phyloP scores from a whole-genome alignment of 2,329 filamentous ascomycete genomes.

The Periconia macrospinosa region DNA sequence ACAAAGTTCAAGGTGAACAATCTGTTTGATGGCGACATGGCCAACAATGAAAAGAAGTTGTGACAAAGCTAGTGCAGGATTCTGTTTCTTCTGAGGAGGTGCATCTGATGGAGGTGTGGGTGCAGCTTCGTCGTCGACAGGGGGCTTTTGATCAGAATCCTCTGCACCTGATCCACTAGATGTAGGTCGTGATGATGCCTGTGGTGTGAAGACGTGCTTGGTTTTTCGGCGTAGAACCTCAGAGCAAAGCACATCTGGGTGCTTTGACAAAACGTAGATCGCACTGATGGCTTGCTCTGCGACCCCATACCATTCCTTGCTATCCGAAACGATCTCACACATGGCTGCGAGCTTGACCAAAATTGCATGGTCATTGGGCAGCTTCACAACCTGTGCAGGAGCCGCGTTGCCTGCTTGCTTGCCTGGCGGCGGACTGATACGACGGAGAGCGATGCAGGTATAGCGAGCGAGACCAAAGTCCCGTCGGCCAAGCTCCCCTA shows the following conservation, averaged over 20 bases:
- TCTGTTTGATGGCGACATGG: constrained; percentile 97
- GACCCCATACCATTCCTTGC: constrained; percentile 90
- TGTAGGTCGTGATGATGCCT: constrained; percentile 43
- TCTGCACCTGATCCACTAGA: constrained; percentile 35
- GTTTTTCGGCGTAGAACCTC: constrained; percentile 88
- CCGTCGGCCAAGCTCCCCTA: constrained; percentile 75
- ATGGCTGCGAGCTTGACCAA: constrained; percentile 79
- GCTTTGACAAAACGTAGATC: constrained; percentile 91
- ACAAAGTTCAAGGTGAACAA: constrained; percentile 96
- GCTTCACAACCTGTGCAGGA: constrained; percentile 63
- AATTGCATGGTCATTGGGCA: constrained; percentile 91
- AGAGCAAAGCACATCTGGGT: constrained; percentile 90
- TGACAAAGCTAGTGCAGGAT: constrained; percentile 75
- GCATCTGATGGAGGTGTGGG: constrained; percentile 20
- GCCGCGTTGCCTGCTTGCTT: constrained; percentile 68
- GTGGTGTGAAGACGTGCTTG: constrained; percentile 72
- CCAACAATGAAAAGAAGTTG: constrained; percentile 94
- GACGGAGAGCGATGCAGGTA: constrained; percentile 87
- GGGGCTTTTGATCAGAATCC: constrained; percentile 30
- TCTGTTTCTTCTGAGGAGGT: constrained; percentile 55
- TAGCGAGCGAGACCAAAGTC: constrained; percentile 92
- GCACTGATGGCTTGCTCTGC: constrained; percentile 95
- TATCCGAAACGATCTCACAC: constrained; percentile 81
- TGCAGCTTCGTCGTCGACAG: constrained; percentile 15
- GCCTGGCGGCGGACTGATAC: constrained; percentile 74